Evolutionary conservation across 495 filamentous ascomycete species (phyloP).

Genomic region (Xylaria intraflava): DNA sequence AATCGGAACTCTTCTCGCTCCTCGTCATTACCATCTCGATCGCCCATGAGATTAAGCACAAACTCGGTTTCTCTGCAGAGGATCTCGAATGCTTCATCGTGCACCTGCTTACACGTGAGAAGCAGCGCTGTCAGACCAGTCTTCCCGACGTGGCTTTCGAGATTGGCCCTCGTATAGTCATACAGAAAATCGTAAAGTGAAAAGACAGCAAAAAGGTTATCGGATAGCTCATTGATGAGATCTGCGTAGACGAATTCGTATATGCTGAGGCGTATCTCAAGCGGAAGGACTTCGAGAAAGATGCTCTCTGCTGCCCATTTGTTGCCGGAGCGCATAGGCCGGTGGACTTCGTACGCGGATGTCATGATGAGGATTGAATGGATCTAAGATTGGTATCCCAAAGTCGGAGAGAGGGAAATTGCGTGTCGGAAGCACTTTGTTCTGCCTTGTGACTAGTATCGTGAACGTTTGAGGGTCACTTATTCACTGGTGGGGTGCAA

Average conservation of each 20-base stretch:
- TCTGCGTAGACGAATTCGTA: background rate
- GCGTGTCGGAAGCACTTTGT: too few relatives aligned
- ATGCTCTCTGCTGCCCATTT: too few relatives aligned
- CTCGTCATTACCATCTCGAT: background rate
- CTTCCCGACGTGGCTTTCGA: slow-evolving; percentile 5
- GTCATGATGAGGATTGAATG: too few relatives aligned
- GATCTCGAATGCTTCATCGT: background rate
- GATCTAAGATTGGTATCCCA: too few relatives aligned
- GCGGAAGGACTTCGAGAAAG: background rate
- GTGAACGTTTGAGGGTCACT: too few relatives aligned
- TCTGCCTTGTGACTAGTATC: too few relatives aligned
- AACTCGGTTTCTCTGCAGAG: slow-evolving; percentile 2
- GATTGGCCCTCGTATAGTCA: background rate
- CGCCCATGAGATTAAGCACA: slow-evolving; percentile 6
- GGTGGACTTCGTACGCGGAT: too few relatives aligned
- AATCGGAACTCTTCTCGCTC: slow-evolving; percentile 1
- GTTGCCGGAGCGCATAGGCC: too few relatives aligned
- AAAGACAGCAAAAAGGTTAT: slow-evolving; percentile 8
- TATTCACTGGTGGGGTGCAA: too few relatives aligned
- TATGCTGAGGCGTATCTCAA: slow-evolving; percentile 1
- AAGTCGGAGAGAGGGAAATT: too few relatives aligned
- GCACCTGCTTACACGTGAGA: background rate
- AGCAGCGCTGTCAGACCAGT: background rate
- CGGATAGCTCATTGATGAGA: slow-evolving; percentile 4
- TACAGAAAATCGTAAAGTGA: slow-evolving; percentile 3